A percentile compares a stretch with the other conserved stretches of the same genome.
Conservation (phyloP, 129 eudicot genomes). For the Helichrysum umbraculigerum region DNA sequence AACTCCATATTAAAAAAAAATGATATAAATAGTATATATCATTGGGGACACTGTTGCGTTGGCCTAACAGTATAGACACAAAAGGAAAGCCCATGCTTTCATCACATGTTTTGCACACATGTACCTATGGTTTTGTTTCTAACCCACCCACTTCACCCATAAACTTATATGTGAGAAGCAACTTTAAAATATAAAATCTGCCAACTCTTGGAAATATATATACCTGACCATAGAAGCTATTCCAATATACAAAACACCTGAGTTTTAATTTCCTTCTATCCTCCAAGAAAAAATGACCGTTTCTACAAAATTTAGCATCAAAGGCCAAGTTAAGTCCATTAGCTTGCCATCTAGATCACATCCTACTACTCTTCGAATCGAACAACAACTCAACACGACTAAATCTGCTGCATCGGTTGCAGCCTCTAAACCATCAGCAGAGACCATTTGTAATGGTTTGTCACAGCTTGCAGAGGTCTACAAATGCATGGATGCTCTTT, state of each 20-base stretch:
- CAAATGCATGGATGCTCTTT: slow-evolving; percentile 42
- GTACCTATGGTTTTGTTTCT: slow-evolving; percentile 26
- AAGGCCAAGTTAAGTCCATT: slow-evolving; percentile 46
- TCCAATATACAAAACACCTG: not conserved
- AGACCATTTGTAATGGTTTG: slow-evolving; percentile 42
- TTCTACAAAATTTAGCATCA: slow-evolving; percentile 27
- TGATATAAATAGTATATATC: not conserved
- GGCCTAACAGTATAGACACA: slow-evolving; percentile 29
- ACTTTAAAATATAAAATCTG: not conserved
- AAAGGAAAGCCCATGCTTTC: slow-evolving; percentile 22
- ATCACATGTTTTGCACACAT: slow-evolving; percentile 34
- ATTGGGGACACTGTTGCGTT: slow-evolving; percentile 22
- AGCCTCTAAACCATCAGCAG: slow-evolving; percentile 12
- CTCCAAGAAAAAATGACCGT: slow-evolving; percentile 35
- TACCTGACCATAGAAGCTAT: not conserved
- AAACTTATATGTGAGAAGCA: slow-evolving; percentile 27
- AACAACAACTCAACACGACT: slow-evolving; percentile 34
- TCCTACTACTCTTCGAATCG: slow-evolving; percentile 42
- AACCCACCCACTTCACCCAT: slow-evolving; percentile 25
- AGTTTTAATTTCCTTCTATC: not conserved
- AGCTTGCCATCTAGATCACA: slow-evolving; percentile 69
- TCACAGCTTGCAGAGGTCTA: slow-evolving; percentile 47
- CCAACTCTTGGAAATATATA: slow-evolving; percentile 22
- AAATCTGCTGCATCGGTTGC: slow-evolving; percentile 32
- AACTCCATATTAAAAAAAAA: too few relatives aligned